Conservation (phyloP, 768 basidiomycete species). For the Collybiopsis confluens region DNA sequence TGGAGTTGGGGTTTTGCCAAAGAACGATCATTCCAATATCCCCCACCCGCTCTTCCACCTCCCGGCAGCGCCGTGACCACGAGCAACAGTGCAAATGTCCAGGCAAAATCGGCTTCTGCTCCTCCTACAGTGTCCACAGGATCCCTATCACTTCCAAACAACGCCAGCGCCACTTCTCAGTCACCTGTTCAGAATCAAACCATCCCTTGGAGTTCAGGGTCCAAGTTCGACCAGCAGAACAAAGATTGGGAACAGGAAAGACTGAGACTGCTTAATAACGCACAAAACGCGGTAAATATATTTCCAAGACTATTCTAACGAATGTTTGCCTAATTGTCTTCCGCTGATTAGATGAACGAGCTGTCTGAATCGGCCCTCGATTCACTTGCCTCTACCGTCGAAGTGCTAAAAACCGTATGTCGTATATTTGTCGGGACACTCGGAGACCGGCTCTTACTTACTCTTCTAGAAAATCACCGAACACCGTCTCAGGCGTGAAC, state of each 20-base stretch:
- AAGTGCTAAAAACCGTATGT: slow-evolving; percentile 58
- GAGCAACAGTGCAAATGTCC: not conserved
- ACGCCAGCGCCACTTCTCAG: not conserved
- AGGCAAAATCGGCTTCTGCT: slow-evolving; percentile 3
- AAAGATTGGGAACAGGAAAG: slow-evolving; percentile 43
- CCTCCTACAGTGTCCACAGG: slow-evolving; percentile 4
- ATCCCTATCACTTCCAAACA: not conserved
- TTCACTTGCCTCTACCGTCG: slow-evolving; percentile 49
- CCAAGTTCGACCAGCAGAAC: slow-evolving; percentile 7
- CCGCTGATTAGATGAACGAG: slow-evolving; percentile 48
- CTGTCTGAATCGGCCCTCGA: slow-evolving; percentile 68
- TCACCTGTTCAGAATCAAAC: not conserved
- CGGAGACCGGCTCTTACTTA: slow-evolving; percentile 17
- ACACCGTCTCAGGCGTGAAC: slow-evolving; percentile 48
- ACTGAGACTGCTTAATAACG: slow-evolving; percentile 42
- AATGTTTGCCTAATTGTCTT: not conserved
- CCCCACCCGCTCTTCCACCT: not conserved
- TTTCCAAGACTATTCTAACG: not conserved
- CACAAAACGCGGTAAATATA: slow-evolving; percentile 43
- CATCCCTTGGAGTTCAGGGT: slow-evolving; percentile 7
- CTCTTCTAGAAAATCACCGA: slow-evolving; percentile 45
- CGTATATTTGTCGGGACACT: slow-evolving; percentile 14
- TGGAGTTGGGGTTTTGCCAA: slow-evolving; percentile 9
- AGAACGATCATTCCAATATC: slow-evolving; percentile 2
- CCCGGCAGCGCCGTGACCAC: not conserved